phyloP scores from a whole-genome alignment of 768 basidiomycete species.

The Suillus subaureus region DNA sequence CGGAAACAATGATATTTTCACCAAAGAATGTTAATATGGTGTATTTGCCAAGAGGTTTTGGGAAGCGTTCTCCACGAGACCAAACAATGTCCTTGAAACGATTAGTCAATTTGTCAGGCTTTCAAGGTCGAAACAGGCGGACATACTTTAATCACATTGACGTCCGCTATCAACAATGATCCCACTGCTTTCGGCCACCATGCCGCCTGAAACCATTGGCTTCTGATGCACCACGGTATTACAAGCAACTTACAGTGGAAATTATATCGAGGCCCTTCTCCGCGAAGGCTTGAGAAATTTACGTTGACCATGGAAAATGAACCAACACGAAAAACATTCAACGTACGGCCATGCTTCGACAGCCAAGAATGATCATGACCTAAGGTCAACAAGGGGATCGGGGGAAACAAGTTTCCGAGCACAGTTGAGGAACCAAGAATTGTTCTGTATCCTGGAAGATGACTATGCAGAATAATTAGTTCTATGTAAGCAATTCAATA shows the following conservation, averaged over 20 bases:
- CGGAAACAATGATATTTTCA: constrained; percentile 63
- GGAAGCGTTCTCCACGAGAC: constrained; percentile 41
- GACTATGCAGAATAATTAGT: not conserved
- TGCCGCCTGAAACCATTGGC: constrained; percentile 7
- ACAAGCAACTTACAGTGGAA: constrained; percentile 33
- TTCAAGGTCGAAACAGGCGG: not conserved
- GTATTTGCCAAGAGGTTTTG: constrained; percentile 56
- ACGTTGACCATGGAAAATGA: not conserved
- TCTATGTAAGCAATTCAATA: not conserved
- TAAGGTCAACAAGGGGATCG: constrained; percentile 5
- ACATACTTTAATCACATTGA: constrained; percentile 41
- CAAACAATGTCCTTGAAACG: constrained; percentile 21
- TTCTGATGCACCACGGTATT: not conserved
- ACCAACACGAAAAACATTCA: not conserved
- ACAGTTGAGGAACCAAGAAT: constrained; percentile 1
- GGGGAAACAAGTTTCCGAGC: constrained; percentile 7
- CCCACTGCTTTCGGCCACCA: constrained; percentile 13
- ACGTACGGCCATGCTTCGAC: constrained; percentile 13
- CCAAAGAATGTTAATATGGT: constrained; percentile 53
- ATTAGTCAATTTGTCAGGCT: not conserved
- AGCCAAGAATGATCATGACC: constrained; percentile 14
- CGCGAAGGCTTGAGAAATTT: constrained; percentile 28
- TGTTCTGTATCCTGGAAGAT: constrained; percentile 14
- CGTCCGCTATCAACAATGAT: constrained; percentile 36
- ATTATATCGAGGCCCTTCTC: constrained; percentile 39